phyloP scores from a whole-genome alignment of 176 grass and related monocot genomes.

The Saccharum officinarum region DNA sequence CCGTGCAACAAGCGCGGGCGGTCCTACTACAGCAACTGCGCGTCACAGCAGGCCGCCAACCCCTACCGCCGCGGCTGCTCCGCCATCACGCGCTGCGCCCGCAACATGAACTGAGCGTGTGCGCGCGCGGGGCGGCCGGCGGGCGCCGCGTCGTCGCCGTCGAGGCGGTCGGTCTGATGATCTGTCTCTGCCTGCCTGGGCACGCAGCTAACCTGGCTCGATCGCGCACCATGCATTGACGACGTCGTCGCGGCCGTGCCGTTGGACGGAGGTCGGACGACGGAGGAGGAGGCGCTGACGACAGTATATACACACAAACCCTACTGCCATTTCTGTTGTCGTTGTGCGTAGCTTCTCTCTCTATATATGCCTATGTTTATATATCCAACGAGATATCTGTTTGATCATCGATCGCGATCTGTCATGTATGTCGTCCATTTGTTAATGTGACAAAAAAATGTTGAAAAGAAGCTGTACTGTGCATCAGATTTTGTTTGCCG shows the following conservation, averaged over 20 bases:
- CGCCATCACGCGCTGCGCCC: conserved; percentile 69
- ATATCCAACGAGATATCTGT: background rate
- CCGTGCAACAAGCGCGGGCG: conserved; percentile 63
- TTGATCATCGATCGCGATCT: background rate
- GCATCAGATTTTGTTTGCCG: background rate
- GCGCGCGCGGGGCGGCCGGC: too few relatives aligned
- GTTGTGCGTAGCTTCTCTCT: background rate
- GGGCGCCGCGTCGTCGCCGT: too few relatives aligned
- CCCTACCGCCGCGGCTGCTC: conserved; percentile 79
- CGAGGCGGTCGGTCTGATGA: background rate
- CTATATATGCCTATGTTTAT: background rate
- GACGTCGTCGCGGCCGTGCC: background rate
- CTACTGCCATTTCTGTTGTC: background rate
- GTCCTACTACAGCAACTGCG: conserved; percentile 85
- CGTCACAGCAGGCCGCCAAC: conserved; percentile 33
- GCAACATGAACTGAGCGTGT: conserved; percentile 28
- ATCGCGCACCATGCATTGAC: background rate
- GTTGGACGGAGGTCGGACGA: background rate
- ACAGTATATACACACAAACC: background rate
- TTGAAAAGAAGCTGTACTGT: background rate
- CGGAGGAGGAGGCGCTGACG: background rate
- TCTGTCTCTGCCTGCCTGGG: background rate
- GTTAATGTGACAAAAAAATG: background rate
- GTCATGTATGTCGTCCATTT: background rate
- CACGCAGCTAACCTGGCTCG: too few relatives aligned